Evolutionary conservation across 345 rosid species (phyloP), one percentile per base, ranked within the genome.

Genomic region (Anacardium occidentale): DNA sequence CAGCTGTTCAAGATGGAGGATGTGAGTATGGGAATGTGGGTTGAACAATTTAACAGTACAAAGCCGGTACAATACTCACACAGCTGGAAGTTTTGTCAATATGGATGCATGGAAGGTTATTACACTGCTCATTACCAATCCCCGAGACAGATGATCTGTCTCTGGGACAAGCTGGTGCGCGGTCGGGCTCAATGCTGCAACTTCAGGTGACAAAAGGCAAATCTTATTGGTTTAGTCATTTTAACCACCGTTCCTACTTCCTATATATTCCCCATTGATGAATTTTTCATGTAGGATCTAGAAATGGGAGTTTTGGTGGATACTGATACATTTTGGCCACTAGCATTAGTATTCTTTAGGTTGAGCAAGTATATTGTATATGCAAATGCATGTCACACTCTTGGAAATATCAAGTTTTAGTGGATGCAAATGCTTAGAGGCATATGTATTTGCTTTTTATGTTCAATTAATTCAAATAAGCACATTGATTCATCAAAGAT

Each of bases 1-100:
- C 90, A 89, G 97, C 89, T 91, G 47, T 95, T 95, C 84, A 95
- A 89, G 89, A 95, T 95, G 99, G 97, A 95, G 85, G 93, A 95
- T 85, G 98, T 92, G 71, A 95, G 98, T 75, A 92, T 95, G 98
- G 98, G 99, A 78, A 81, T 91, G 93, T 95, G 99, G 99, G 91
- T 95, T 52, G 91, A 88, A 86, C 87, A 89, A 75, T 91, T 86
- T 84, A 95, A 92, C 76, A 59, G 86, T 26, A 54, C 93, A 0
- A 68, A 42, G 3, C 47, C 89, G 1, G 99, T 95, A 5, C 97
- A 89, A 65, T 92, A 92, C 79, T 89, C 97, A 3, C 99, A 95
- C 80, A 92, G 75, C 77, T 86, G 91, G 98, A 95, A 95, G 75
- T 95, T 95, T 77, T 92, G 99, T 72, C 99, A 95, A 69, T 92